Evolutionary conservation across 1,284 basidiomycete species (phyloP), one percentile per base, ranked within the genome.

Genomic region (Exobasidium cylindrosporum): DNA sequence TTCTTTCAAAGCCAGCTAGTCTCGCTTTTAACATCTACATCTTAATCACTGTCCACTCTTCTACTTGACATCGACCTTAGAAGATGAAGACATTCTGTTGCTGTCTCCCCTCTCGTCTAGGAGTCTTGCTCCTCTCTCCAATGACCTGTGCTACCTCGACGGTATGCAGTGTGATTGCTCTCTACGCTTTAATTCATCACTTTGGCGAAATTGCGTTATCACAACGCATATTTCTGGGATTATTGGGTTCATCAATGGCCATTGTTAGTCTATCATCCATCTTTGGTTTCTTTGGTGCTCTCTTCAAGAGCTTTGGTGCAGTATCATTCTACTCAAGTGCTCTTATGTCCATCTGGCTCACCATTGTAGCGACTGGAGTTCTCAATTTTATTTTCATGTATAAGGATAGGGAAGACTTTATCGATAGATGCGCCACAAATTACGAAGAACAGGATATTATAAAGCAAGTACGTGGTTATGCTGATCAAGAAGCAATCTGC

Each of bases 231-330:
- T n/a, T n/a, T n/a, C n/a, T n/a, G n/a, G 43, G 43, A 45, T 45
- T 45, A 17, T 45, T 45, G 43, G 43, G 43, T 45, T 45, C 43
- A 45, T 2, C 23, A 23, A 45, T 45, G 43, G 43, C 43, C 3
- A 17, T 45, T 4, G 23, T 23, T 11, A 2, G 17, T 45, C 23
- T 45, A 45, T 4, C 43, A 17, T 45, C 43, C 3, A 4, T 50
- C 2, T 50, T 50, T 28, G 47, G 47, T 28, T 50, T 50, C 13
- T 13, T 50, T 50, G 47, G 47, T 24, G 47, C 47, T 21, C n/a
- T 50, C 26, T 4, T 50, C 4, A 28, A 21, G 26, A 50, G 21
- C 26, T 50, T 21, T 28, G 14, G 26, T 24, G 26, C 26, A 28
- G 47, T 50, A 6, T 50, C 47, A 23, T 4, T 50, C 26, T 50